Evolutionary conservation across 2,329 filamentous ascomycete genomes (phyloP).

Genomic region (Lomentospora prolificans): DNA sequence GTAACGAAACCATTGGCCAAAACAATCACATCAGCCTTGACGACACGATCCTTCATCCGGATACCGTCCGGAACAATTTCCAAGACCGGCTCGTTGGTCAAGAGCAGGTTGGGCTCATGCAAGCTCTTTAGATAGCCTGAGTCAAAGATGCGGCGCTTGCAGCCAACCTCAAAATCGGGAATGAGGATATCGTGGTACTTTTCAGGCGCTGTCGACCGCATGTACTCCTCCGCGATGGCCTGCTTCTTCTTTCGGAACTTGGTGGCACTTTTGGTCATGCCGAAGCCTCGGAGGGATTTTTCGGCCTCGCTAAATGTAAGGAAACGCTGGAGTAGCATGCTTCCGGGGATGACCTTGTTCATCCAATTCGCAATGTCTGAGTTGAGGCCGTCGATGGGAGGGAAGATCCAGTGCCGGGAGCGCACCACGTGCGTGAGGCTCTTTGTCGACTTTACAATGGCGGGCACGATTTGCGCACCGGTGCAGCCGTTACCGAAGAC

Average conservation of each 20-base stretch:
- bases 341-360: conserved; percentile 37
- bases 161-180: conserved; percentile 52
- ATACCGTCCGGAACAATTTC: conserved; percentile 34
- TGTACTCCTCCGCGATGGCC: conserved; percentile 27
- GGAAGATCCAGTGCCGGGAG: conserved; percentile 32
- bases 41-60: conserved; percentile 25
- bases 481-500: conserved; percentile 48
- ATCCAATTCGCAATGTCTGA: conserved; percentile 19
- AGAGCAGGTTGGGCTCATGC: conserved; percentile 33
- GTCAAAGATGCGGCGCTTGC: conserved; percentile 55
- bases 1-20: conserved; percentile 53
- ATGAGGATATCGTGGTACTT: conserved; percentile 53
- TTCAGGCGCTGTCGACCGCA: conserved; percentile 37
- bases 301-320: conserved; percentile 30
- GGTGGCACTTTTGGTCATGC: conserved; percentile 24
- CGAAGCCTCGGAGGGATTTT: conserved; percentile 25
- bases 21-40: conserved; percentile 49
- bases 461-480: conserved; percentile 41
- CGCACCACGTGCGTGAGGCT: conserved; percentile 32
- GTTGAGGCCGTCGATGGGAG: conserved; percentile 18
- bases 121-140: conserved; percentile 43
- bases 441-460: conserved; percentile 25
- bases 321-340: conserved; percentile 26
- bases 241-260: conserved; percentile 26
- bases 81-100: conserved; percentile 37